A percentile compares a stretch with the other conserved stretches of the same genome.
phyloP scores from a whole-genome alignment of 2,329 filamentous ascomycete genomes.

The Beauveria sp. region DNA sequence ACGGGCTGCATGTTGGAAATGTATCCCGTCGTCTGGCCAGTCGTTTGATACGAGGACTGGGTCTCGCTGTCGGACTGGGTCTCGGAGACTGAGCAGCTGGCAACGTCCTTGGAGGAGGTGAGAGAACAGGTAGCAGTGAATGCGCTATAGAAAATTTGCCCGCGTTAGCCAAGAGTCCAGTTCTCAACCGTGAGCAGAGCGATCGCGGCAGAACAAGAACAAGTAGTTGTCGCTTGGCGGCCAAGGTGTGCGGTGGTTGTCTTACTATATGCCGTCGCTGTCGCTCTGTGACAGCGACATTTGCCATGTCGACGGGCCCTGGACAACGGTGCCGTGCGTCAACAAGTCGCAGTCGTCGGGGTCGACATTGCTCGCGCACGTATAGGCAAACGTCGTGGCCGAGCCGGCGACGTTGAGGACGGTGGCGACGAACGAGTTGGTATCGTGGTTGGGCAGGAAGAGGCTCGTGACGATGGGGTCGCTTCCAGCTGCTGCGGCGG shows the following conservation, averaged over 20 bases:
- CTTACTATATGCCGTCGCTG: slow-evolving; percentile 16
- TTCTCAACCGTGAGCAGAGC: neutral
- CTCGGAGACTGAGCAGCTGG: slow-evolving; percentile 18
- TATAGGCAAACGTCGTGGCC: slow-evolving; percentile 24
- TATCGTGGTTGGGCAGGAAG: slow-evolving; percentile 20
- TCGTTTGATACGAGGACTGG: slow-evolving; percentile 1
- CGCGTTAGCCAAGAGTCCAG: neutral
- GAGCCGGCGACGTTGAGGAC: slow-evolving; percentile 20
- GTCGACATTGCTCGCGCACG: slow-evolving; percentile 17
- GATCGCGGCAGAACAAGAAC: neutral
- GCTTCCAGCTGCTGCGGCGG: slow-evolving; percentile 18
- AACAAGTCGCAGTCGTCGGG: slow-evolving; percentile 20
- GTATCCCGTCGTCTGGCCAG: slow-evolving; percentile 16
- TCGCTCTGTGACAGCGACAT: slow-evolving; percentile 13
- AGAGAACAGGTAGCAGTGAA: slow-evolving; percentile 18
- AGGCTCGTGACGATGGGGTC: slow-evolving; percentile 18
- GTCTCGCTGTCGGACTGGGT: neutral
- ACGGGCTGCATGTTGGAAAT: slow-evolving; percentile 20
- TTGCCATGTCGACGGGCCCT: slow-evolving; percentile 22
- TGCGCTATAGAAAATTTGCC: neutral
- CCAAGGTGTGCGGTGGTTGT: neutral
- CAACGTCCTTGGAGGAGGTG: slow-evolving; percentile 17
- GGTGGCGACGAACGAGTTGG: slow-evolving; percentile 21
- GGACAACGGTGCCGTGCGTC: slow-evolving; percentile 18
- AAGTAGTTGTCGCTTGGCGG: too few relatives aligned